Percentiles rank a stretch among this genome's conserved stretches.
Conservation (phyloP, 495 filamentous ascomycete genomes). For the Neurospora sp. region DNA sequence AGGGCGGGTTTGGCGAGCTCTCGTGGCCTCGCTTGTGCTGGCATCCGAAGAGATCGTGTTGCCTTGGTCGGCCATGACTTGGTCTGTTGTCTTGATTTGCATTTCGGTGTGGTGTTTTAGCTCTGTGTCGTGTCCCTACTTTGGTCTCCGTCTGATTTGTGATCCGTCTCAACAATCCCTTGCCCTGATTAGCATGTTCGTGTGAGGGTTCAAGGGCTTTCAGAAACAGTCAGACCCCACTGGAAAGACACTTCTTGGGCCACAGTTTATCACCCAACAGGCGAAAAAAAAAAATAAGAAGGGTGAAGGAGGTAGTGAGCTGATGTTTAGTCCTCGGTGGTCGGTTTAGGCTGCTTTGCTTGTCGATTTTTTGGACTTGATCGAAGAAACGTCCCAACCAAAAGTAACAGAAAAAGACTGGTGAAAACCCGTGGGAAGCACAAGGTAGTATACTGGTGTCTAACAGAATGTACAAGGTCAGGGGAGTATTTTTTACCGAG, state of each 20-base stretch:
- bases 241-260: background rate
- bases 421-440: background rate
- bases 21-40: slow-evolving; percentile 3
- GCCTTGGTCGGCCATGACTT: background rate
- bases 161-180: background rate
- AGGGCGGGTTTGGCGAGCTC: slow-evolving; percentile 14
- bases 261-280: background rate
- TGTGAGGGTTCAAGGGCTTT: background rate
- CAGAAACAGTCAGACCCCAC: background rate
- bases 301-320: background rate
- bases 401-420: background rate
- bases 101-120: background rate
- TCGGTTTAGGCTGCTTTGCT: background rate
- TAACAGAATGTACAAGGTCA: slow-evolving; percentile 1
- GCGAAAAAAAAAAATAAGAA: background rate
- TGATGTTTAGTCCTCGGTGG: background rate
- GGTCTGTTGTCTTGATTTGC: background rate
- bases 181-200: background rate
- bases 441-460: background rate
- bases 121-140: background rate
- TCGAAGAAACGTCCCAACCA: background rate
- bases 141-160: background rate
- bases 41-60: slow-evolving; percentile 1
- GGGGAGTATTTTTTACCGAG: slow-evolving; percentile 8
- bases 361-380: background rate